phyloP scores from a whole-genome alignment of 2,329 filamentous ascomycete species.

The Zopfia rhizophila region DNA sequence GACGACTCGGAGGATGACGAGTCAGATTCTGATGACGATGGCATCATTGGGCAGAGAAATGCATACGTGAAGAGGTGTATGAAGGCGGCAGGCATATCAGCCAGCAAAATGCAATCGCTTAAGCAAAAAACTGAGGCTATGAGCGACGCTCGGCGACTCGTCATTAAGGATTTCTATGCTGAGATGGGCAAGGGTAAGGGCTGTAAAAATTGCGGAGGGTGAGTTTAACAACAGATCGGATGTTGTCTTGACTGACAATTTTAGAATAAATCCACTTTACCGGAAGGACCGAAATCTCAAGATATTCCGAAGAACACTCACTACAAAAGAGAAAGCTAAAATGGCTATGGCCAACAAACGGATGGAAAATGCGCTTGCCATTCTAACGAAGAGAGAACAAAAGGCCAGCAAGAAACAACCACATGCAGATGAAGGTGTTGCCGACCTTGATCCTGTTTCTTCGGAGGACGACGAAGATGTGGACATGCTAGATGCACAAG shows the following conservation, averaged over 20 bases:
- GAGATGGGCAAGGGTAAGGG: slow-evolving; percentile 75
- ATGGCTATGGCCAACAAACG: slow-evolving; percentile 78
- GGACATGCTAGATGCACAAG: slow-evolving; percentile 45
- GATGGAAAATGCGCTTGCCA: slow-evolving; percentile 74
- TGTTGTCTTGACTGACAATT: slow-evolving; percentile 58
- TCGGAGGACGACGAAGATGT: slow-evolving; percentile 55
- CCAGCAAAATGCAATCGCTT: slow-evolving; percentile 58
- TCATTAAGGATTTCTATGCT: slow-evolving; percentile 84
- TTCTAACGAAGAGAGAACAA: slow-evolving; percentile 62
- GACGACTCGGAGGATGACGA: slow-evolving; percentile 68
- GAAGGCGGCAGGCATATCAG: slow-evolving; percentile 63
- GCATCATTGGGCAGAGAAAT: slow-evolving; percentile 66
- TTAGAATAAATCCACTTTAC: slow-evolving; percentile 72
- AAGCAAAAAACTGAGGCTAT: slow-evolving; percentile 84
- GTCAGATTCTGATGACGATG: slow-evolving; percentile 68
- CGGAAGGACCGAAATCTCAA: slow-evolving; percentile 93
- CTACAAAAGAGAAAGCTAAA: slow-evolving; percentile 76
- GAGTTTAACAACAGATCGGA: slow-evolving; percentile 22
- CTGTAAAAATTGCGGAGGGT: slow-evolving; percentile 74
- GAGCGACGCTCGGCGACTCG: slow-evolving; percentile 75
- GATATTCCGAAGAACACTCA: slow-evolving; percentile 86
- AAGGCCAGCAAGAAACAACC: slow-evolving; percentile 56
- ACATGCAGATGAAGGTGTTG: slow-evolving; percentile 74
- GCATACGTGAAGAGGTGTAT: slow-evolving; percentile 80
- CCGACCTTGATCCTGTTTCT: slow-evolving; percentile 64